Evolutionary conservation across 2,329 filamentous ascomycete species (phyloP).

Genomic region (Ophiostoma pallidulum): DNA sequence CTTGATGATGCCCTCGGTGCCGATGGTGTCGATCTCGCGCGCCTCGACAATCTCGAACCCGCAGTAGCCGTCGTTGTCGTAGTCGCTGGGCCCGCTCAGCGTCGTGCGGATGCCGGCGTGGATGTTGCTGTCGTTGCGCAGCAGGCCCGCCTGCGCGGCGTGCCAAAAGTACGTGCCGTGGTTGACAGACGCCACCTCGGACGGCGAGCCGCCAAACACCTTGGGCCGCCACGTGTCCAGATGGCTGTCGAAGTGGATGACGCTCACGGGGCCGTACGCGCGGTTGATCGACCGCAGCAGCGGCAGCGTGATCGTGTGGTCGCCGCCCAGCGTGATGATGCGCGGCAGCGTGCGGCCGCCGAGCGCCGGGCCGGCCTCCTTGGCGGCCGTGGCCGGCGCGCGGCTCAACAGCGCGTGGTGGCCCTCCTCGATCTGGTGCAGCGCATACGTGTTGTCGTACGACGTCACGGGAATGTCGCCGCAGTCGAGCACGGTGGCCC

Average conservation of each 20-base stretch:
- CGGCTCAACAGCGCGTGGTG: slow-evolving; percentile 68
- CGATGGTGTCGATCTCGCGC: slow-evolving; percentile 42
- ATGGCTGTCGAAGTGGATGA: slow-evolving; percentile 55
- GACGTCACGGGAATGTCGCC: slow-evolving; percentile 80
- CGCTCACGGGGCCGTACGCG: slow-evolving; percentile 50
- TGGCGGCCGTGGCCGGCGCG: slow-evolving; percentile 57
- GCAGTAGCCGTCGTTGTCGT: slow-evolving; percentile 77
- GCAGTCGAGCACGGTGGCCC: slow-evolving; percentile 73
- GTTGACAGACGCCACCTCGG: slow-evolving; percentile 67
- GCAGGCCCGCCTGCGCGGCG: slow-evolving; percentile 64
- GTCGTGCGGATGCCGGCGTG: slow-evolving; percentile 82
- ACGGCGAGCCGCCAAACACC: slow-evolving; percentile 75
- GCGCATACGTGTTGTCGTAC: slow-evolving; percentile 75
- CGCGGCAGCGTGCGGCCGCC: slow-evolving; percentile 68
- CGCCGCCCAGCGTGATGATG: slow-evolving; percentile 65
- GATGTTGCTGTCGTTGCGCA: slow-evolving; percentile 76
- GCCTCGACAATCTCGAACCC: slow-evolving; percentile 77
- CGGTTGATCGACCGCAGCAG: slow-evolving; percentile 51
- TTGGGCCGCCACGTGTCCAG: slow-evolving; percentile 72
- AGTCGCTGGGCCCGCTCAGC: slow-evolving; percentile 67
- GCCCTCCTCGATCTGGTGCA: slow-evolving; percentile 78
- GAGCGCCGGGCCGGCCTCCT: slow-evolving; percentile 58
- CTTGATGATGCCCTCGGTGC: slow-evolving; percentile 63
- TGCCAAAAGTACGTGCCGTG: slow-evolving; percentile 88
- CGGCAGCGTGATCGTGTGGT: slow-evolving; percentile 54